Base-by-base conservation (phyloP, 352 stramenopile species). In the Phytophthora agathidicida region DNA sequence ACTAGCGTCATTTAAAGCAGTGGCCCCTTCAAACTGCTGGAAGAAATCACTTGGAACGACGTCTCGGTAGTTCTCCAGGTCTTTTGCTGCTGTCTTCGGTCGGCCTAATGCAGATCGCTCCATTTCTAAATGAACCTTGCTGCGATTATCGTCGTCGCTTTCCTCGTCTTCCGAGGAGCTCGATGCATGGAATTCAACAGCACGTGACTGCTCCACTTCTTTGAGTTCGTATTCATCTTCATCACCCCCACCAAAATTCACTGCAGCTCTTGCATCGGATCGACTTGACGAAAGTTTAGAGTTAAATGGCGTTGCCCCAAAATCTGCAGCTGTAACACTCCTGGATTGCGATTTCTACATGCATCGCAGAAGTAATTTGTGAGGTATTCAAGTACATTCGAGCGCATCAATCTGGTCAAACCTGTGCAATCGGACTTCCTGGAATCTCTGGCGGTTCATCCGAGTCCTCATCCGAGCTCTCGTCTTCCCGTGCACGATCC, bases 361-460 rank as follows among this genome's bases (percentile, higher is more conserved):
- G n/a, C 42, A 42, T 19, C n/a, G n/a, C n/a, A n/a, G n/a, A n/a
- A n/a, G n/a, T n/a, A n/a, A n/a, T n/a, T n/a, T n/a, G n/a, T n/a
- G n/a, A n/a, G n/a, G n/a, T n/a, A n/a, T n/a, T n/a, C n/a, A n/a
- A n/a, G 26, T 48, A 8, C 24, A 35, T 35, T 7, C 19, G 2
- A 56, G 5, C 22, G 10, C 33, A 30, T 23, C n/a, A 28, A 26
- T 11, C 16, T 32, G 39, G 4, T 6, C 10, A 27, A 22, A 80
- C 59, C 46, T 79, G 59, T 14, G 68, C 60, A 22, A 89, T 65
- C 2, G 80, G 80, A 48, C 76, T 89, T 20, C 80, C 83, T 3
- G 83, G 83, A 16, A 92, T 92, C 56, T 92, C 83, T 0, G 83
- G 83, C 5, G 83, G 83, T 39, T 89, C 80, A 7, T 80, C 66